phyloP scores from a whole-genome alignment of 2,329 filamentous ascomycete species.

The Aspergillus fumigatiaffinis region DNA sequence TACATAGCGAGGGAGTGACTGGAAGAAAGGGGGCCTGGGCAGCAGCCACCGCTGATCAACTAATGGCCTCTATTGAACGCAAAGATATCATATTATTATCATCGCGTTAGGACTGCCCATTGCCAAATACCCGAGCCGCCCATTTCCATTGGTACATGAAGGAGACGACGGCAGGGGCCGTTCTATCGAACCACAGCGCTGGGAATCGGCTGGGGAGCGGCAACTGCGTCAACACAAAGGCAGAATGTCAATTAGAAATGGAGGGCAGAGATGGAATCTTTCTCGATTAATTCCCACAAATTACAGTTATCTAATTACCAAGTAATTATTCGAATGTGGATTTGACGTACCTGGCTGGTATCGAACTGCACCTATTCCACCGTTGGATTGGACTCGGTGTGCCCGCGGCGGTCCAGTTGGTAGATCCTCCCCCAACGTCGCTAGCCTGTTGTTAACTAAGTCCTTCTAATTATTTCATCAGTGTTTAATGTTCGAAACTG shows the following conservation, averaged over 20 bases:
- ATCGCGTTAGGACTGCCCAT: background rate
- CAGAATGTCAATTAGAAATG: background rate
- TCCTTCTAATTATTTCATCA: background rate
- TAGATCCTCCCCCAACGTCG: background rate
- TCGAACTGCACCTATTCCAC: background rate
- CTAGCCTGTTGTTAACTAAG: background rate
- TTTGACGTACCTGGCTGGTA: background rate
- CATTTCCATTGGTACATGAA: background rate
- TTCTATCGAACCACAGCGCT: background rate
- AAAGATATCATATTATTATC: background rate
- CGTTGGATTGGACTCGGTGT: background rate
- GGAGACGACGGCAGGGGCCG: background rate
- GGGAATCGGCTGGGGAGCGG: background rate
- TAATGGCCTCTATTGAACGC: background rate
- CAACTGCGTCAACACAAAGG: background rate
- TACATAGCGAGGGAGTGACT: background rate
- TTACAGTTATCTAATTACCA: background rate
- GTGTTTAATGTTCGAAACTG: background rate
- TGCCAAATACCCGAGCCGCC: background rate
- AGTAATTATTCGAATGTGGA: background rate
- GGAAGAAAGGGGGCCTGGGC: background rate
- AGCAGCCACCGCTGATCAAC: background rate
- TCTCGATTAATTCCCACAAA: background rate
- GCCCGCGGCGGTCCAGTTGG: background rate
- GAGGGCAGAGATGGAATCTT: background rate